Evolutionary conservation across 139 green algal species (phyloP).

Genomic region (Diplosphaera chodatii): DNA sequence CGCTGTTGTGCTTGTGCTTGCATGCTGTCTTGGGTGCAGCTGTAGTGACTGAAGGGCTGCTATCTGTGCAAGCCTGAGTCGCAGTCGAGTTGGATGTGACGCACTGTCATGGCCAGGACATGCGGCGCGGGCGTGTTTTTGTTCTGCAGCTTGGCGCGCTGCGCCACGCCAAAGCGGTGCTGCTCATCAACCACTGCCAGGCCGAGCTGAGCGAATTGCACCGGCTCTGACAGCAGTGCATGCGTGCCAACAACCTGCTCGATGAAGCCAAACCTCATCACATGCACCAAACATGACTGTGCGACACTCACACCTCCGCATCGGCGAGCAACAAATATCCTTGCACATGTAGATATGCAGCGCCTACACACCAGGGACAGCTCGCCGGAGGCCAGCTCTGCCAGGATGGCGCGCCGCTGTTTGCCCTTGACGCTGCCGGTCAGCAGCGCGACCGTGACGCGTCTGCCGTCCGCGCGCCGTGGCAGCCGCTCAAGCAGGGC

Average conservation of each 20-base stretch:
- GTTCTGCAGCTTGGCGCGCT: slow-evolving; percentile 59
- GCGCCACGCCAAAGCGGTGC: slow-evolving; percentile 88
- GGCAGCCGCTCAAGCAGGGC: no score
- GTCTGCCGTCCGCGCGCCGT: slow-evolving; percentile 32
- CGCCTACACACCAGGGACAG: background rate
- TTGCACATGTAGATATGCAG: no score
- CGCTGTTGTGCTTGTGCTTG: no score
- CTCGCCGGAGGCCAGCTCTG: slow-evolving; percentile 7
- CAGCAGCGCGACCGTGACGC: slow-evolving; percentile 25
- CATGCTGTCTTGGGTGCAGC: no score
- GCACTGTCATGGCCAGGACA: slow-evolving; percentile 77
- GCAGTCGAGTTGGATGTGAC: no score
- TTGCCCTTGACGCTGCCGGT: slow-evolving; percentile 30
- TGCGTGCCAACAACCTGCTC: slow-evolving; percentile 81
- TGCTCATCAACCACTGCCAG: slow-evolving; percentile 93
- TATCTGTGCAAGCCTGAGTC: no score
- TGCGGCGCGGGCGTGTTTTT: slow-evolving; percentile 63
- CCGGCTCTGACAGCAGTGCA: slow-evolving; percentile 51
- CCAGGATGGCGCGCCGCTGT: slow-evolving; percentile 12
- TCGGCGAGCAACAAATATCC: no score
- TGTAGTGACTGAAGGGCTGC: no score
- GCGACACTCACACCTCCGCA: no score
- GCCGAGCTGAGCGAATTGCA: slow-evolving; percentile 68
- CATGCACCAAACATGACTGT: no score
- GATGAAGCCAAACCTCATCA: no score